Evolutionary conservation across 345 rosid genomes (phyloP).

Genomic region (Microcos paniculata): DNA sequence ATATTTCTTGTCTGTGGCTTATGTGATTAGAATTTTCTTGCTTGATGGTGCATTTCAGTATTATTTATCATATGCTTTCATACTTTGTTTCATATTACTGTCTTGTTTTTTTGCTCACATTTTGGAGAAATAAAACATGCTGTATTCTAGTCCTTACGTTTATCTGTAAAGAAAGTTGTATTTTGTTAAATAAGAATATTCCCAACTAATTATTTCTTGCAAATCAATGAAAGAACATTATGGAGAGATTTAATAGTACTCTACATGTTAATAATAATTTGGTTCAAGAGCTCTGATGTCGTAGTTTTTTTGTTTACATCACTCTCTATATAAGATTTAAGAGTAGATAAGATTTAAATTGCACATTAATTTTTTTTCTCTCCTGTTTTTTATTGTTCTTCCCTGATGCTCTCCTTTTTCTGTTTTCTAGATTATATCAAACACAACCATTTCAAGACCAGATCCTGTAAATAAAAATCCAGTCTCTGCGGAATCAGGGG

Average conservation of each 20-base stretch:
- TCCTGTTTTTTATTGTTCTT: neutral
- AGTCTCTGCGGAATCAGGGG: constrained; percentile 76
- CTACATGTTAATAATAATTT: neutral
- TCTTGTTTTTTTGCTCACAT: neutral
- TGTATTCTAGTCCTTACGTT: neutral
- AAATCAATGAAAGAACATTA: neutral
- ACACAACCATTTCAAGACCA: constrained; percentile 90
- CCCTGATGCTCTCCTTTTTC: neutral
- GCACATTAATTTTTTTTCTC: neutral
- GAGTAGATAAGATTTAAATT: neutral
- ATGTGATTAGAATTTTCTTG: neutral
- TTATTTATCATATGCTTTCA: neutral
- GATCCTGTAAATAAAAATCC: constrained; percentile 54
- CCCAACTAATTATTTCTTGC: neutral
- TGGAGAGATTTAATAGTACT: neutral
- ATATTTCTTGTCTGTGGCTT: neutral
- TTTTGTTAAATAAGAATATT: neutral
- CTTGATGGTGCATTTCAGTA: neutral
- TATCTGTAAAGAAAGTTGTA: neutral
- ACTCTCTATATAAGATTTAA: neutral
- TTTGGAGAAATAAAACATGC: neutral
- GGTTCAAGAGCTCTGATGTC: neutral
- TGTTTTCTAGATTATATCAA: constrained; percentile 71
- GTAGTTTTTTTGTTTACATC: neutral
- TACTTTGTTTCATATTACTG: neutral